phyloP scores from a whole-genome alignment of 2,329 filamentous ascomycete genomes.

The Colletotrichum sp. region DNA sequence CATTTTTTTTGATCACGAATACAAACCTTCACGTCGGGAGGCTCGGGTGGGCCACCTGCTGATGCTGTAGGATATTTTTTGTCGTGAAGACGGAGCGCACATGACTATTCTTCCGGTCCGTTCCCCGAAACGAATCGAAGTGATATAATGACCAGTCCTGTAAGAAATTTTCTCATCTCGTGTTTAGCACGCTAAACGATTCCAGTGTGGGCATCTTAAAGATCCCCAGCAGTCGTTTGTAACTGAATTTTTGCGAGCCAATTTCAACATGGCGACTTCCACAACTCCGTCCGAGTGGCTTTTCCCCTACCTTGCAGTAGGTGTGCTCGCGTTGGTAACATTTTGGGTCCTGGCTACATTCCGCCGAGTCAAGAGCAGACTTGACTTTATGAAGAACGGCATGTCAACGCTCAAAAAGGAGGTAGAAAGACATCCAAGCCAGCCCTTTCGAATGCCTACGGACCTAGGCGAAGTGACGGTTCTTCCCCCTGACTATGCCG shows the following conservation, averaged over 20 bases:
- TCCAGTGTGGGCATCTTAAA: neutral
- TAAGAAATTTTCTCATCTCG: fast-evolving
- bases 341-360: neutral
- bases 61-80: neutral
- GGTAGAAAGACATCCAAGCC: neutral
- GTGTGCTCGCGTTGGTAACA: neutral
- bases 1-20: neutral
- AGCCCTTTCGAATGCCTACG: neutral
- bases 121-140: fast-evolving
- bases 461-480: neutral
- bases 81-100: neutral
- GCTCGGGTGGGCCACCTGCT: neutral
- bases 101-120: fast-evolving
- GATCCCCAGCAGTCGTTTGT: neutral
- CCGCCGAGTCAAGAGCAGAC: neutral
- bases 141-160: neutral
- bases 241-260: neutral
- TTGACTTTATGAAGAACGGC: neutral
- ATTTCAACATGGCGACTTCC: neutral
- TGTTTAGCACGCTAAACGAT: fast-evolving
- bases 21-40: neutral
- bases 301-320: neutral
- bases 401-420: neutral
- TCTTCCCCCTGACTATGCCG: neutral
- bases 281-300: fast-evolving